Percentiles rank a stretch among this genome's conserved stretches.
Conservation (phyloP, 306 rosid species). For the Rosa rugosa region DNA sequence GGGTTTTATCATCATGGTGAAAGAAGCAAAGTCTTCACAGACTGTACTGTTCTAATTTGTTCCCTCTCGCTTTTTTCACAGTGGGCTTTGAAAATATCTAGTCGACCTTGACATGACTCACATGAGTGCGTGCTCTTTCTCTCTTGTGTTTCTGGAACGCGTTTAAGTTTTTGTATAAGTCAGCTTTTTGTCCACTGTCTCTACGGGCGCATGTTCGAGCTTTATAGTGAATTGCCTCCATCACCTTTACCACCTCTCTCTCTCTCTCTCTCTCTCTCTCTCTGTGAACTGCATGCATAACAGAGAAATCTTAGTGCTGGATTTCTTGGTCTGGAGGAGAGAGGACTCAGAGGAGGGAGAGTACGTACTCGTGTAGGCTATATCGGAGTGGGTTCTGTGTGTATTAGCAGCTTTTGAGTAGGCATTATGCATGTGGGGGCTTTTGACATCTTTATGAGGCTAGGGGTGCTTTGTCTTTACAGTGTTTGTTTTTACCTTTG, state of each 20-base stretch:
- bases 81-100: constrained; percentile 21
- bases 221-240: background rate
- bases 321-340: background rate
- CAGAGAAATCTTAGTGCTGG: constrained; percentile 12
- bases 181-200: constrained; percentile 30
- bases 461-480: constrained; percentile 24
- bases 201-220: constrained; percentile 27
- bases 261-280: constrained; percentile 1
- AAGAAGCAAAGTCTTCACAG: background rate
- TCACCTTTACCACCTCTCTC: background rate
- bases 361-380: background rate
- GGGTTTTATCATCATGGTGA: background rate
- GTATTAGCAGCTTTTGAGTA: constrained; percentile 13
- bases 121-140: constrained; percentile 30
- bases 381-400: constrained; percentile 11
- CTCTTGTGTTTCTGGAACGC: constrained; percentile 22
- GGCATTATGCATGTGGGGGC: constrained; percentile 15
- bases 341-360: background rate
- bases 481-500: constrained; percentile 22
- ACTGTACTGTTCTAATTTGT: background rate
- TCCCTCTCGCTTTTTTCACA: background rate
- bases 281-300: background rate
- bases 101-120: constrained; percentile 21
- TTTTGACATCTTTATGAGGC: background rate
- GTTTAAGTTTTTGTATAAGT: constrained; percentile 24